phyloP scores from a whole-genome alignment of 305 asterid genomes.

The Solanum hybrid region DNA sequence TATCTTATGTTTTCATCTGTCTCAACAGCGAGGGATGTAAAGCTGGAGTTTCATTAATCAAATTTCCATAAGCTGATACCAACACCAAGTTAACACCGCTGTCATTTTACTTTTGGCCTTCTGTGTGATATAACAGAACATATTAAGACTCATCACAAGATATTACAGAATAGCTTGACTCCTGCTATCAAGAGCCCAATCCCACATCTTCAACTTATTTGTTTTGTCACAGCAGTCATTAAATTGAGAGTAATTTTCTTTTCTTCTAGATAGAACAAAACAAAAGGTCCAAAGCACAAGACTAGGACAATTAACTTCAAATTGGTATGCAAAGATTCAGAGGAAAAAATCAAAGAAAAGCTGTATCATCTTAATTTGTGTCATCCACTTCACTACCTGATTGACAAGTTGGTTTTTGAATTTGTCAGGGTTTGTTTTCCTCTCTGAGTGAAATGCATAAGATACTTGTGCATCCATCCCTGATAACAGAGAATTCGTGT shows the following conservation, averaged over 20 bases:
- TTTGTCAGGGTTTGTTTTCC: conserved; percentile 84
- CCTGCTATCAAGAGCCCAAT: not conserved
- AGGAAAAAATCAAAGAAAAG: not conserved
- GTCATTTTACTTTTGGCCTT: not conserved
- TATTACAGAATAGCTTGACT: not conserved
- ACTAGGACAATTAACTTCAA: not conserved
- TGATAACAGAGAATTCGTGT: conserved; percentile 12
- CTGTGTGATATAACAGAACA: not conserved
- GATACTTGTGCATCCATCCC: conserved; percentile 99
- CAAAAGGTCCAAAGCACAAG: conserved; percentile 6
- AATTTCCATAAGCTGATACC: not conserved
- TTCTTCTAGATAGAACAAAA: conserved; percentile 4
- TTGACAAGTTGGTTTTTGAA: conserved; percentile 82
- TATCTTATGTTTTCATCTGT: not conserved
- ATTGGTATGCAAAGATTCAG: not conserved
- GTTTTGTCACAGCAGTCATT: not conserved
- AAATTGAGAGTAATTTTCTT: not conserved
- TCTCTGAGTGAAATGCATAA: conserved; percentile 84
- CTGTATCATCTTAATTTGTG: not conserved
- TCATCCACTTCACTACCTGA: conserved; percentile 44
- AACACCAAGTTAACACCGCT: not conserved
- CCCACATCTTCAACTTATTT: not conserved
- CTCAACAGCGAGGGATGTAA: not conserved
- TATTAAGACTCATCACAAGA: not conserved
- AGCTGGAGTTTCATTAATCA: not conserved